Conservation (phyloP, 148 eudicot genomes). For the Rhododendron ovatum region DNA sequence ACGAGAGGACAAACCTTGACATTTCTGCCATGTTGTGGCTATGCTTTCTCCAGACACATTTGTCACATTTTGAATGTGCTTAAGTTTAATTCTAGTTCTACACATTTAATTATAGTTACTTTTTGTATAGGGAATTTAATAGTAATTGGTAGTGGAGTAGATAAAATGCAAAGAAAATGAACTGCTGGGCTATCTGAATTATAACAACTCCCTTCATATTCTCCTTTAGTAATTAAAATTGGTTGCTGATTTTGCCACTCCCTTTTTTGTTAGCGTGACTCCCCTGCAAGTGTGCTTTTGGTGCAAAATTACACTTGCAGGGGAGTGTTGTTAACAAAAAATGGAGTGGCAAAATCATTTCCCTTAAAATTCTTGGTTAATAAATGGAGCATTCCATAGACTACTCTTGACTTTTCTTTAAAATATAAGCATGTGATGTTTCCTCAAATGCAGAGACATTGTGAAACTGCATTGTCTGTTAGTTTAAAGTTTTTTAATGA, state of each 20-base stretch:
- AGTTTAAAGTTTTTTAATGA: background rate
- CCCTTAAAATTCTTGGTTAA: background rate
- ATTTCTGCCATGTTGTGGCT: background rate
- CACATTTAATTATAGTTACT: background rate
- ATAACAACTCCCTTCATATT: too few relatives aligned
- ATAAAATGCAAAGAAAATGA: background rate
- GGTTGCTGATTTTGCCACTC: too few relatives aligned
- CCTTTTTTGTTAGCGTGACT: too few relatives aligned
- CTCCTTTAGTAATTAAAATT: too few relatives aligned
- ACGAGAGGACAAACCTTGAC: background rate
- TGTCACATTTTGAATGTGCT: background rate
- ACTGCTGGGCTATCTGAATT: background rate
- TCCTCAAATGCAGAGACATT: slow-evolving; percentile 10
- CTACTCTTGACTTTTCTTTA: background rate
- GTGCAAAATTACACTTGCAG: too few relatives aligned
- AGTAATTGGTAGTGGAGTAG: background rate
- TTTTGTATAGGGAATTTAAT: background rate
- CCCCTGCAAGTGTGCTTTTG: too few relatives aligned
- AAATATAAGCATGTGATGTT: slow-evolving; percentile 18
- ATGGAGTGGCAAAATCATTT: too few relatives aligned
- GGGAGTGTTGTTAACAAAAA: too few relatives aligned
- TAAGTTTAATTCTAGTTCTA: background rate
- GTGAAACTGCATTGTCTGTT: slow-evolving; percentile 8
- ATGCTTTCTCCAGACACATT: background rate
- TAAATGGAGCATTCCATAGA: background rate